Percentiles rank a stretch among this genome's conserved stretches.
Conservation (phyloP, 768 basidiomycete genomes). For the Mrakia blollopis region DNA sequence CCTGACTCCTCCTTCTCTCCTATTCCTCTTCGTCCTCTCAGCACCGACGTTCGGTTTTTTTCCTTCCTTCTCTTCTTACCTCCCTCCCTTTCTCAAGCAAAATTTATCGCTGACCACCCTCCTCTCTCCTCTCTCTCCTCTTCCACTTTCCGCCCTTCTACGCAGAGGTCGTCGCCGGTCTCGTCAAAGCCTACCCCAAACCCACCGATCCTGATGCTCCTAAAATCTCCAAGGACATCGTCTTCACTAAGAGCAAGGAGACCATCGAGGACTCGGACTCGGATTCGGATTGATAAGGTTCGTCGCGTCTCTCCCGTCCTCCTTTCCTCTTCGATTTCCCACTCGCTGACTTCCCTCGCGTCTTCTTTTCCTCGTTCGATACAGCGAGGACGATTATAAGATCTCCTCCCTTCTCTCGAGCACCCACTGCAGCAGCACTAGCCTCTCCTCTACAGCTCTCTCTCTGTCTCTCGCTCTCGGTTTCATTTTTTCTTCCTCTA, state of each 20-base stretch:
- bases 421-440: background rate
- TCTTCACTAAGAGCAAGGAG: background rate
- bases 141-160: background rate
- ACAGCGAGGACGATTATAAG: background rate
- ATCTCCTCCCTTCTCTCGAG: background rate
- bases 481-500: too few species aligned
- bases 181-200: constrained; percentile 18
- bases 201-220: background rate
- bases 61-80: too few species aligned
- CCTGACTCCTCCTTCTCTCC: background rate
- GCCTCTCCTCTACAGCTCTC: background rate
- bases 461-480: too few species aligned
- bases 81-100: background rate
- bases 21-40: too few species aligned
- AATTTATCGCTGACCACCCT: background rate
- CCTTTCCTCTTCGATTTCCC: background rate
- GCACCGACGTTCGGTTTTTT: too few species aligned
- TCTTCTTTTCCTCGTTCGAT: background rate
- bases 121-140: background rate
- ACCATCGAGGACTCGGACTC: background rate
- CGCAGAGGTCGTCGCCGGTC: constrained; percentile 20
- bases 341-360: background rate
- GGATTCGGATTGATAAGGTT: too few species aligned
- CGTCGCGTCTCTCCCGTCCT: background rate
- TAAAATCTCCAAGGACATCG: background rate